Evolutionary conservation across 1,139 yeast genomes (phyloP).

Genomic region (Sugiyamaella pinicola): DNA sequence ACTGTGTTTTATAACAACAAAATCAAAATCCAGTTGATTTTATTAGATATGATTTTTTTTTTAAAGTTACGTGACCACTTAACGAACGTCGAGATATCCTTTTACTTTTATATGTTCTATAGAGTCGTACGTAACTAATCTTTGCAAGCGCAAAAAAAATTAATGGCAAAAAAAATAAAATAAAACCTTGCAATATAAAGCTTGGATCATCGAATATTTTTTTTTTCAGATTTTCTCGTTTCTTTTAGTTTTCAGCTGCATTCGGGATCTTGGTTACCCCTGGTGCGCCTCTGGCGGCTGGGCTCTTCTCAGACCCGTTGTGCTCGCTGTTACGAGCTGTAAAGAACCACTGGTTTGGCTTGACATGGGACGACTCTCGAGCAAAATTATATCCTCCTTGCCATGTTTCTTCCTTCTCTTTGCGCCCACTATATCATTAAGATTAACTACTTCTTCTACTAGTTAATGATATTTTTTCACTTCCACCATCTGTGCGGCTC

Average conservation of each 20-base stretch:
- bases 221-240: background rate
- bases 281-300: too few species aligned
- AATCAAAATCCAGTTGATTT: slow-evolving; percentile 11
- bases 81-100: background rate
- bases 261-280: too few species aligned
- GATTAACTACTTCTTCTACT: too few species aligned
- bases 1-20: slow-evolving; percentile 3
- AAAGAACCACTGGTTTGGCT: too few species aligned
- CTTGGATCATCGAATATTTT: background rate
- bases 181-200: background rate
- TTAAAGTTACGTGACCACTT: slow-evolving; percentile 2
- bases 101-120: background rate
- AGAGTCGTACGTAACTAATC: background rate
- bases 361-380: too few species aligned
- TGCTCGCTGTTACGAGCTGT: too few species aligned
- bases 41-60: background rate
- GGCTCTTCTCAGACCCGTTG: too few species aligned
- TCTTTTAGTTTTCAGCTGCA: background rate
- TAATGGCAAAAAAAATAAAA: background rate
- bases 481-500: too few species aligned
- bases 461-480: too few species aligned
- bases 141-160: background rate
- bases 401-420: too few species aligned
- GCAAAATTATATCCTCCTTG: too few species aligned
- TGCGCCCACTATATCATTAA: too few species aligned